Evolutionary conservation across 2,329 filamentous ascomycete species (phyloP).

Genomic region (Bipolaris sorokiniana): DNA sequence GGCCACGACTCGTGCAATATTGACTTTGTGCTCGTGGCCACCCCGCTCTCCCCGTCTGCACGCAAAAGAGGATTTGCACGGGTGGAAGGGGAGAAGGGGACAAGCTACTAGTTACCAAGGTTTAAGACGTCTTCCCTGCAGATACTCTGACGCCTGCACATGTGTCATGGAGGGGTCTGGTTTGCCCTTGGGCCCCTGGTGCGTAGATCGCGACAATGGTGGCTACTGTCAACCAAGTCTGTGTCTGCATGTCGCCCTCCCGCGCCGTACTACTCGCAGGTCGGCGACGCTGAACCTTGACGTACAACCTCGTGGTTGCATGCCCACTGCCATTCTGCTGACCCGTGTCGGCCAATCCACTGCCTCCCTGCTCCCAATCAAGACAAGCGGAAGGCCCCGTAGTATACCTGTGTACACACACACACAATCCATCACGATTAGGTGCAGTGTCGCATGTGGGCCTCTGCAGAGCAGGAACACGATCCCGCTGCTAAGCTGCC

Average conservation of each 20-base stretch:
- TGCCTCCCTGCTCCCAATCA: constrained; percentile 14
- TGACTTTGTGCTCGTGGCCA: constrained; percentile 12
- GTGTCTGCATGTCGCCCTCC: constrained; percentile 10
- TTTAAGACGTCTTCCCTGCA: constrained; percentile 27
- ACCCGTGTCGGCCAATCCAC: constrained; percentile 11
- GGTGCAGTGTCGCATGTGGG: background rate
- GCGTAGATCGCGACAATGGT: constrained; percentile 39
- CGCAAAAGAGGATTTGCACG: constrained; percentile 30
- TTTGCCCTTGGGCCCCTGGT: constrained; percentile 19
- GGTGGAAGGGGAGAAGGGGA: constrained; percentile 24
- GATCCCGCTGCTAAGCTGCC: background rate
- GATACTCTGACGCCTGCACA: constrained; percentile 12
- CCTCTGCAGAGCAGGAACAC: constrained; percentile 1
- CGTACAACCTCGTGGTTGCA: constrained; percentile 24
- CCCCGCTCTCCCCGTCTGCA: constrained; percentile 14
- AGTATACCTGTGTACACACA: too few species aligned
- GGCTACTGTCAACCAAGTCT: constrained; percentile 22
- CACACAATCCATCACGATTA: too few species aligned
- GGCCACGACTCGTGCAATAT: constrained; percentile 23
- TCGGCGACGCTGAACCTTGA: constrained; percentile 37
- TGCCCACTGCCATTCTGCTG: constrained; percentile 18
- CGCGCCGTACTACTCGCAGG: constrained; percentile 31
- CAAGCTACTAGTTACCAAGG: constrained; percentile 23
- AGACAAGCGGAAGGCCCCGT: constrained; percentile 25
- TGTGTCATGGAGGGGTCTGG: constrained; percentile 11